Conservation (phyloP, 1,139 yeast genomes). For the Candida tropicalis region DNA sequence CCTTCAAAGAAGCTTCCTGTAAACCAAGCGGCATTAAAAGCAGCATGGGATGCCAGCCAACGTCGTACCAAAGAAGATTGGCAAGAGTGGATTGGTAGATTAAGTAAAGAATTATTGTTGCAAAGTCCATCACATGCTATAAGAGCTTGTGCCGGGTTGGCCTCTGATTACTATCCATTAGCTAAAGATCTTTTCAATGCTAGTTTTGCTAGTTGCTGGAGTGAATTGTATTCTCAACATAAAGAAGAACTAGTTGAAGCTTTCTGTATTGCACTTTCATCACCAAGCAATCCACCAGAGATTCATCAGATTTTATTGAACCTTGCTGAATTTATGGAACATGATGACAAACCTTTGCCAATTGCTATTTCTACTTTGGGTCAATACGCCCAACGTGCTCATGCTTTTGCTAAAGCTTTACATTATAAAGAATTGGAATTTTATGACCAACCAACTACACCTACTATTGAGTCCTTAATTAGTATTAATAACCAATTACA, state of each 20-base stretch:
- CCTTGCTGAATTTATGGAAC: constrained; percentile 96
- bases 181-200: constrained; percentile 93
- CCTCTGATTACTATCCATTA: constrained; percentile 83
- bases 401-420: constrained; percentile 95
- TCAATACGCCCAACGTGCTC: constrained; percentile 91
- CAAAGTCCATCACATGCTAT: constrained; percentile 96
- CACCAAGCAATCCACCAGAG: constrained; percentile 95
- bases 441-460: constrained; percentile 89
- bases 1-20: constrained; percentile 78
- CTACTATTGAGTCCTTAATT: constrained; percentile 89
- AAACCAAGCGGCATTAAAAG: constrained; percentile 72
- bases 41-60: constrained; percentile 92
- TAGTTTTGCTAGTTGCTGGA: constrained; percentile 96
- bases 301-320: constrained; percentile 87
- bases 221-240: constrained; percentile 85
- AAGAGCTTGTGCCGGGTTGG: constrained; percentile 90
- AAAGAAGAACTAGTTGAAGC: constrained; percentile 90
- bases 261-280: constrained; percentile 81
- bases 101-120: constrained; percentile 82
- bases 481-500: constrained; percentile 92
- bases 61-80: constrained; percentile 92
- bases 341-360: constrained; percentile 92
- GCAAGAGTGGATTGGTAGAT: constrained; percentile 94
- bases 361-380: constrained; percentile 88
- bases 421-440: constrained; percentile 96